Evolutionary conservation across 169 alveolate species (phyloP), one percentile per base, ranked within the genome.

Genomic region (Cryptosporidium canis): DNA sequence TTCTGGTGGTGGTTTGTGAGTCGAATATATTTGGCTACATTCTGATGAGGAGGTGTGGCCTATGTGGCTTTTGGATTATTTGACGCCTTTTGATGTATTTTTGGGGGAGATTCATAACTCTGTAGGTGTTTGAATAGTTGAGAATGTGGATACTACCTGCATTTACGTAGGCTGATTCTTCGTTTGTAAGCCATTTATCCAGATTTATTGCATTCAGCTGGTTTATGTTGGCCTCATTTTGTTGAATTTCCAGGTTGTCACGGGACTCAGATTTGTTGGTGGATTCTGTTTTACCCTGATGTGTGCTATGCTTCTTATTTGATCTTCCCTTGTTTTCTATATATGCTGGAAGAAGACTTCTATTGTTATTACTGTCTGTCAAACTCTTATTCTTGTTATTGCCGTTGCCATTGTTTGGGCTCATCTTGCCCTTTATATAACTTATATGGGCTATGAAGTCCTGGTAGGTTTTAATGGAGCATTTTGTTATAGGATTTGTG

Each of bases 321-420:
- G 21, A 44, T 0, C 14, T 67, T 9, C 35, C 56, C 8, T 35
- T 61, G 31, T 67, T 67, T 27, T 67, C 83, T 31, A 67, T 47
- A 67, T 67, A 67, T 7, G 83, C 83, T 24, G 83, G 83, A 45
- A 67, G 83, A 33, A 65, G 31, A 16, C 21, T 65, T 21, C 35
- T 65, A 33, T 64, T 64, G 3, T 21, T 44, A 11, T 16, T 27
- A 1, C 9, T 45, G 12, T 67, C 5, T 12, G 8, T n/a, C 24
- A 2, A 61, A 61, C 68, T 27, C 31, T 39, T 29, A 29, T 35
- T 61, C 4, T 21, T 31, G 24, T 61, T 61, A 35, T 2, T 6
- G 47, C 4, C 8, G n/a, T n/a, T n/a, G n/a, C n/a, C n/a, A n/a
- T n/a, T n/a, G n/a, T n/a, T n/a, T n/a, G n/a, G n/a, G n/a, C n/a